phyloP scores from a whole-genome alignment of 1,284 basidiomycete species.

The Cryptococcus neoformans region DNA sequence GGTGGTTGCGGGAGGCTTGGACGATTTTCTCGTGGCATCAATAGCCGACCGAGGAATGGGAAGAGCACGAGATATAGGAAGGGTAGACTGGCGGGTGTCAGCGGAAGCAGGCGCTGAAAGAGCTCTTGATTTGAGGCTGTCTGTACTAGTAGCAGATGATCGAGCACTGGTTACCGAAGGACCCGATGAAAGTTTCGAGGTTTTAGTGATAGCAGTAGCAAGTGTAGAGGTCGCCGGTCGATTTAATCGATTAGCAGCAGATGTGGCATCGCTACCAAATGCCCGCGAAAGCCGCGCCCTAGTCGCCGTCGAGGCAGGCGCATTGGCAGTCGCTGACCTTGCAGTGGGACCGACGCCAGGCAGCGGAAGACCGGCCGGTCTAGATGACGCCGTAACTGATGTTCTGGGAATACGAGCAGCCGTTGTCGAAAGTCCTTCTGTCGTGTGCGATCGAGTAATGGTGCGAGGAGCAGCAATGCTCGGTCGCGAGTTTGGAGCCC shows the following conservation, averaged over 20 bases:
- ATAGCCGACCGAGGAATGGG: not conserved
- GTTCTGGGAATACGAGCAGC: not conserved
- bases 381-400: not conserved
- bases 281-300: conserved; percentile 4
- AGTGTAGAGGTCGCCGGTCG: not conserved
- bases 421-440: not conserved
- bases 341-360: conserved; percentile 9
- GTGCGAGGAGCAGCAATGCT: not conserved
- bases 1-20: not conserved
- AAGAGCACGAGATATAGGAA: conserved; percentile 1
- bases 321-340: conserved; percentile 7
- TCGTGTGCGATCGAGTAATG: not conserved
- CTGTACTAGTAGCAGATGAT: not conserved
- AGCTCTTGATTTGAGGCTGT: conserved; percentile 9
- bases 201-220: not conserved
- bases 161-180: not conserved
- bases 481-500: not conserved
- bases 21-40: not conserved
- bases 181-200: not conserved
- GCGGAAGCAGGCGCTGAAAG: conserved; percentile 19
- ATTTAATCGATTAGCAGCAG: not conserved
- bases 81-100: not conserved
- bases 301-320: not conserved
- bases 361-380: conserved; percentile 4
- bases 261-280: conserved; percentile 13